Evolutionary conservation across 352 stramenopile species (phyloP).

Genomic region (Pythium utonaiense): DNA sequence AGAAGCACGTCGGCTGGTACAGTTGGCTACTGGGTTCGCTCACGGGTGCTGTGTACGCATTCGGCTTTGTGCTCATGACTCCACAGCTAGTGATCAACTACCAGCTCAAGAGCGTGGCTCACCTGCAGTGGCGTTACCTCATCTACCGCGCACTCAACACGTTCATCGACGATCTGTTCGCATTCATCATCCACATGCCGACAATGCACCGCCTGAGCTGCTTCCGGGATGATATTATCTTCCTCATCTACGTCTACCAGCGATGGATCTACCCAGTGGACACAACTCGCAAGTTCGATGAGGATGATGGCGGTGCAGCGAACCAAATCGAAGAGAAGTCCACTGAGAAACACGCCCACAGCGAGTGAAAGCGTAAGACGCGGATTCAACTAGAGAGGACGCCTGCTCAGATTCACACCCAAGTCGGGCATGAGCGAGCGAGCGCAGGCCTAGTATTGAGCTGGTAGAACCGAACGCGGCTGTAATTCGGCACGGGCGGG

Average conservation of each 20-base stretch:
- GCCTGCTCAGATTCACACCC: too few relatives aligned
- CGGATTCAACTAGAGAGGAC: too few relatives aligned
- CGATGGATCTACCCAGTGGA: slow-evolving; percentile 91
- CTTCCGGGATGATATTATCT: slow-evolving; percentile 90
- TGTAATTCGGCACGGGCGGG: too few relatives aligned
- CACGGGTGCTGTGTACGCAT: slow-evolving; percentile 86
- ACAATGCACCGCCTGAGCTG: slow-evolving; percentile 88
- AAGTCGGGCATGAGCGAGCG: too few relatives aligned
- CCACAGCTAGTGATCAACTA: slow-evolving; percentile 94
- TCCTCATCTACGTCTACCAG: slow-evolving; percentile 90
- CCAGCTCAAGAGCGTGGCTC: slow-evolving; percentile 87
- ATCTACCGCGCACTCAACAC: slow-evolving; percentile 94
- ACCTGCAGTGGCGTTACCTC: slow-evolving; percentile 92
- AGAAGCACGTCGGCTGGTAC: slow-evolving; percentile 80
- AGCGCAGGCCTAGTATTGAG: too few relatives aligned
- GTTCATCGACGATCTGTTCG: slow-evolving; percentile 92
- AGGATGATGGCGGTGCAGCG: slow-evolving; percentile 28
- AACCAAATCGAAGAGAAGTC: not conserved
- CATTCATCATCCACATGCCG: slow-evolving; percentile 90
- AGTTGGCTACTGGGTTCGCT: slow-evolving; percentile 84
- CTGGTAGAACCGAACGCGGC: too few relatives aligned
- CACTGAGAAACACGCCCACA: not conserved
- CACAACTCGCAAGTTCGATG: slow-evolving; percentile 36
- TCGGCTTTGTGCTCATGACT: slow-evolving; percentile 90
- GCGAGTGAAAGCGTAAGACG: too few relatives aligned